Percentiles rank a stretch among this genome's conserved stretches.
phyloP scores from a whole-genome alignment of 768 basidiomycete genomes.

The Tylopilus subfusipes region DNA sequence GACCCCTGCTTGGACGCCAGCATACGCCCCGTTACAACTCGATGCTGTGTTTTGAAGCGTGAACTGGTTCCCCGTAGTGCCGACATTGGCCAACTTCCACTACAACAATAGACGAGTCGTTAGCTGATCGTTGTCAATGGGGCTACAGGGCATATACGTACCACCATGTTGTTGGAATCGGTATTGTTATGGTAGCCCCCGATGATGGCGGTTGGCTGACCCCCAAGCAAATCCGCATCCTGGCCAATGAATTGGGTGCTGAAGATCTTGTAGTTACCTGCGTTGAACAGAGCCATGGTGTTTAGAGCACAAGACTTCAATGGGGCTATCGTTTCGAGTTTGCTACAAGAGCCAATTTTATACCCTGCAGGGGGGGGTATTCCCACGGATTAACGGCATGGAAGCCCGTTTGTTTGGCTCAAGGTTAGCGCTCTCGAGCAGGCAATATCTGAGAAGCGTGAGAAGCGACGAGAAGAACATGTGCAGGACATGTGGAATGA shows the following conservation, averaged over 20 bases:
- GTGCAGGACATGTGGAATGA: too few relatives aligned
- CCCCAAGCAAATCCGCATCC: background rate
- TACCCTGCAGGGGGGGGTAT: background rate
- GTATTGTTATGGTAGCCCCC: background rate
- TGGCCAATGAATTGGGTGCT: background rate
- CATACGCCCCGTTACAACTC: background rate
- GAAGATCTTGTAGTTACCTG: background rate
- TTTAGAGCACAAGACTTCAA: background rate
- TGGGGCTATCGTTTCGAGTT: background rate
- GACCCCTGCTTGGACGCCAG: background rate
- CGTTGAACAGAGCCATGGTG: background rate
- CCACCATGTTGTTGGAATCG: background rate
- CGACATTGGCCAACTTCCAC: conserved; percentile 1
- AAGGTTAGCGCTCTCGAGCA: background rate
- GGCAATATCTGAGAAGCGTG: background rate
- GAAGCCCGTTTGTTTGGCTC: background rate
- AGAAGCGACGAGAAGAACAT: background rate
- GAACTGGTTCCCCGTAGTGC: background rate
- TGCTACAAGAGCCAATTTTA: background rate
- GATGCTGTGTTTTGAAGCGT: background rate
- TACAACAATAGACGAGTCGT: background rate
- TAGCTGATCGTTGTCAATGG: background rate
- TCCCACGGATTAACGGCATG: background rate
- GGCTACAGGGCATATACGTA: background rate
- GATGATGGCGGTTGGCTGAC: background rate